Conservation (phyloP, 1,139 yeast genomes). For the Candida mesenterica region DNA sequence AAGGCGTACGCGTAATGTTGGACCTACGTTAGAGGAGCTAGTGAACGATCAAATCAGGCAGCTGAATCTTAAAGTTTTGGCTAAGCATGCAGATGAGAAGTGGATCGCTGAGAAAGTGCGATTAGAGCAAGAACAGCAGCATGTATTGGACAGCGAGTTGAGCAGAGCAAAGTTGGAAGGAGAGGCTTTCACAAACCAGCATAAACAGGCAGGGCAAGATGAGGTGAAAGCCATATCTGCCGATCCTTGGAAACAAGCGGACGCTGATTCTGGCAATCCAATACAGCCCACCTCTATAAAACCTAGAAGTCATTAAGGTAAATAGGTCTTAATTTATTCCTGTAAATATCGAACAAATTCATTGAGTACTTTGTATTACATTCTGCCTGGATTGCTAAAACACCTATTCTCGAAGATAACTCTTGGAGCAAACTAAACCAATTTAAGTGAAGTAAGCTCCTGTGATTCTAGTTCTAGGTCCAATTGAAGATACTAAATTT, state of each 20-base stretch:
- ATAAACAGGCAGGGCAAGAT: slow-evolving; percentile 3
- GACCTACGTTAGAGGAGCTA: slow-evolving; percentile 66
- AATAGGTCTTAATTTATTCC: slow-evolving; percentile 5
- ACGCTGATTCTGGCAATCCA: slow-evolving; percentile 31
- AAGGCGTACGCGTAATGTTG: slow-evolving; percentile 54
- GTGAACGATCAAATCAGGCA: slow-evolving; percentile 58
- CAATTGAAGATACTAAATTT: too few species aligned
- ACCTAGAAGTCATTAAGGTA: slow-evolving; percentile 25
- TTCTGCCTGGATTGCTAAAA: not conserved
- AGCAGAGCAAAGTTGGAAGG: slow-evolving; percentile 26
- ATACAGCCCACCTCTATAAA: slow-evolving; percentile 34
- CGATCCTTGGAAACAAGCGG: slow-evolving; percentile 37
- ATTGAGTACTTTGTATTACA: not conserved
- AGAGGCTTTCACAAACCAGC: slow-evolving; percentile 12
- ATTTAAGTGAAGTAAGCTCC: too few species aligned
- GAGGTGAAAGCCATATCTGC: too few species aligned
- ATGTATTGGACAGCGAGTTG: slow-evolving; percentile 35
- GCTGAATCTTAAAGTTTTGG: slow-evolving; percentile 52
- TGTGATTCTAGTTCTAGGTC: too few species aligned
- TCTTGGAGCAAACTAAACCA: too few species aligned
- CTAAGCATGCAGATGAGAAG: slow-evolving; percentile 57
- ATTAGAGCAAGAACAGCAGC: slow-evolving; percentile 32
- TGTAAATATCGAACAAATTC: slow-evolving; percentile 1
- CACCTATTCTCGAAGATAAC: too few species aligned
- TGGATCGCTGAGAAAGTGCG: slow-evolving; percentile 48